A percentile compares a stretch with the other conserved stretches of the same genome.
phyloP scores from a whole-genome alignment of 495 filamentous ascomycete genomes.

The Pyrenula aspistea region DNA sequence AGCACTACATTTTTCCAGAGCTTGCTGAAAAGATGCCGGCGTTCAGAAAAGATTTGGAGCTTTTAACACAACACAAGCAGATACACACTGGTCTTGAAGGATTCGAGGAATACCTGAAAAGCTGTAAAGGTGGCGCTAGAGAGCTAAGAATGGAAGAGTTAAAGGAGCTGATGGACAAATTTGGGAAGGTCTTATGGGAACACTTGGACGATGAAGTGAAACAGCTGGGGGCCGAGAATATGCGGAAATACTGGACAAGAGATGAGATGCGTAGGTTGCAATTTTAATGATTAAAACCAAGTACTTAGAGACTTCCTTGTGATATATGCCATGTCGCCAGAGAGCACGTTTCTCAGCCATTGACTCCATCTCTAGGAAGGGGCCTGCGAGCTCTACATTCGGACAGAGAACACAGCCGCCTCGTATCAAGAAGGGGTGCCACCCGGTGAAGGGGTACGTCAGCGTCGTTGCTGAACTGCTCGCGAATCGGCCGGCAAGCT shows the following conservation, averaged over 20 bases:
- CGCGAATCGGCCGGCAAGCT: no score
- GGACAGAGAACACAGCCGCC: no score
- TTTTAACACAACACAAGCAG: conserved; percentile 65
- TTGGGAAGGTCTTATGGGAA: conserved; percentile 55
- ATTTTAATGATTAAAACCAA: not conserved
- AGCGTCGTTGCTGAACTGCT: no score
- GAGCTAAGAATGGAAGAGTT: conserved; percentile 58
- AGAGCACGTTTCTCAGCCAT: no score
- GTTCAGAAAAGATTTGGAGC: conserved; percentile 52
- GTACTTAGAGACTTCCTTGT: no score
- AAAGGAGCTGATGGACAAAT: conserved; percentile 55
- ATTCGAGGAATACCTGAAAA: conserved; percentile 54
- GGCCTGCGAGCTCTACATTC: no score
- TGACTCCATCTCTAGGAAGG: no score
- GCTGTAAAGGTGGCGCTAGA: conserved; percentile 49
- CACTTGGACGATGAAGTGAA: conserved; percentile 67
- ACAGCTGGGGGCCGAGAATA: conserved; percentile 66
- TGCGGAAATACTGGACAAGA: conserved; percentile 71
- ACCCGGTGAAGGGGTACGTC: no score
- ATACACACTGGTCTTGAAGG: conserved; percentile 75
- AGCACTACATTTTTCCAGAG: conserved; percentile 67
- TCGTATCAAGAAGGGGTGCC: no score
- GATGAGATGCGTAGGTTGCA: conserved; percentile 49
- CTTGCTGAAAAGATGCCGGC: conserved; percentile 72
- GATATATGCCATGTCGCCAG: no score